These are phyloP conservation scores for Penicillium freii DNA, from an alignment of 2,329 filamentous ascomycete species.

Conservation along the genomic window DNA sequence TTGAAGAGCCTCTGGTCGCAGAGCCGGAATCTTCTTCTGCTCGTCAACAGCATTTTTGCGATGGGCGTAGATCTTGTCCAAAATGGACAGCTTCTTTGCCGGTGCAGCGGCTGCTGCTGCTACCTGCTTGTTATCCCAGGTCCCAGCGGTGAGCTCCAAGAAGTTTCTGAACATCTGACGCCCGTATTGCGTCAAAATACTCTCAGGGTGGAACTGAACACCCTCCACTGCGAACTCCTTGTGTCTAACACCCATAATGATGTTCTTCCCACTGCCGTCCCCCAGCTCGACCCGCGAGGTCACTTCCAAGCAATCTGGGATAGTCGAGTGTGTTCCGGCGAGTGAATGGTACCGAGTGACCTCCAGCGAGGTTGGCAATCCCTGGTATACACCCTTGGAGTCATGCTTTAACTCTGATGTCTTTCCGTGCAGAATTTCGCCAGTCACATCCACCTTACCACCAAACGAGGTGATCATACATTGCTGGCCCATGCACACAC, in stretches of 20 bases:
- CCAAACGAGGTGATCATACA: slow-evolving; percentile 95
- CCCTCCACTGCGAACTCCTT: slow-evolving; percentile 89
- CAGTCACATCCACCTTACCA: slow-evolving; percentile 84
- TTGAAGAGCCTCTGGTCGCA: slow-evolving; percentile 77
- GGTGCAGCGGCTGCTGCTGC: slow-evolving; percentile 27
- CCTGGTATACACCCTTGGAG: slow-evolving; percentile 82
- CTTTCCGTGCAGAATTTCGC: slow-evolving; percentile 96
- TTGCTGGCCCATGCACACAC: slow-evolving; percentile 99
- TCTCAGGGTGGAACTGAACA: slow-evolving; percentile 97
- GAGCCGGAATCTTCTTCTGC: slow-evolving; percentile 83
- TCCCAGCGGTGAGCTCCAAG: slow-evolving; percentile 79
- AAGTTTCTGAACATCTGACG: slow-evolving; percentile 92
- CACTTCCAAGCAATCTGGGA: slow-evolving; percentile 82
- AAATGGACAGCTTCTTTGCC: slow-evolving; percentile 73
- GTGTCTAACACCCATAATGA: slow-evolving; percentile 97
- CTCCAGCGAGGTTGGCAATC: slow-evolving; percentile 74
- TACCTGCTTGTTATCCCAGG: slow-evolving; percentile 76
- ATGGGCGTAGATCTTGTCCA: slow-evolving; percentile 85
- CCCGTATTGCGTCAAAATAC: slow-evolving; percentile 87
- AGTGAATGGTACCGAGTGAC: slow-evolving; percentile 97
- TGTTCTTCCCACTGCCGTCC: slow-evolving; percentile 69
- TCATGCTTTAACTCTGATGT: slow-evolving; percentile 90
- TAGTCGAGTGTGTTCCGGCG: slow-evolving; percentile 81
- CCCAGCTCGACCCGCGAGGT: slow-evolving; percentile 80
- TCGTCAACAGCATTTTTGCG: slow-evolving; percentile 71